These are phyloP conservation scores for Castanea sativa DNA, from an alignment of 306 rosid species.

Conservation along the genomic window DNA sequence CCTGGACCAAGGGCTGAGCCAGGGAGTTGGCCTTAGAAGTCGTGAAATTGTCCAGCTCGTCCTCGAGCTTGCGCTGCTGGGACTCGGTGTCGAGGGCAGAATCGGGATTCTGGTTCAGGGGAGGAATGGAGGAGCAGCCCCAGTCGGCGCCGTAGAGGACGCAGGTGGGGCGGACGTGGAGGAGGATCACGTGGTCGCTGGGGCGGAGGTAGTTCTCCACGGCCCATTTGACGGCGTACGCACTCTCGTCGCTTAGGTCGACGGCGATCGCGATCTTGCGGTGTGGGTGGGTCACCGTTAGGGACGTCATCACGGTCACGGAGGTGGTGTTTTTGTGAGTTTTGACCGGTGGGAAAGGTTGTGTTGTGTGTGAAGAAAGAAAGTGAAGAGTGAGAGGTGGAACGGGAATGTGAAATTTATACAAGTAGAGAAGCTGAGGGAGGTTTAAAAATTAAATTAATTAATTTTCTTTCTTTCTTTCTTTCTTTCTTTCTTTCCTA, in stretches of 20 bases:
- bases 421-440: too few species aligned
- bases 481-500: too few species aligned
- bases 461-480: too few species aligned
- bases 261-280: constrained; percentile 95
- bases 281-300: constrained; percentile 35
- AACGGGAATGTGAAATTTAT: too few species aligned
- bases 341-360: too few species aligned
- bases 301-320: not conserved
- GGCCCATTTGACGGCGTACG: constrained; percentile 87
- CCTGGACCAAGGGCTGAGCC: constrained; percentile 69
- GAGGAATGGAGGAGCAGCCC: constrained; percentile 44
- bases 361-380: too few species aligned
- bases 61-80: constrained; percentile 57
- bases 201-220: constrained; percentile 87
- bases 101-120: not conserved
- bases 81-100: constrained; percentile 26
- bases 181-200: constrained; percentile 75
- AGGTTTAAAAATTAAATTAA: too few species aligned
- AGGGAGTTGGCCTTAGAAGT: constrained; percentile 58
- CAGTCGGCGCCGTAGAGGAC: constrained; percentile 95
- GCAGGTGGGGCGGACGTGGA: constrained; percentile 83
- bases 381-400: too few species aligned
- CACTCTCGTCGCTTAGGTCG: constrained; percentile 92
- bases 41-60: constrained; percentile 73
- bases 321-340: too few species aligned